phyloP scores from a whole-genome alignment of 768 basidiomycete genomes.

The Pleurotus tuber-regium region DNA sequence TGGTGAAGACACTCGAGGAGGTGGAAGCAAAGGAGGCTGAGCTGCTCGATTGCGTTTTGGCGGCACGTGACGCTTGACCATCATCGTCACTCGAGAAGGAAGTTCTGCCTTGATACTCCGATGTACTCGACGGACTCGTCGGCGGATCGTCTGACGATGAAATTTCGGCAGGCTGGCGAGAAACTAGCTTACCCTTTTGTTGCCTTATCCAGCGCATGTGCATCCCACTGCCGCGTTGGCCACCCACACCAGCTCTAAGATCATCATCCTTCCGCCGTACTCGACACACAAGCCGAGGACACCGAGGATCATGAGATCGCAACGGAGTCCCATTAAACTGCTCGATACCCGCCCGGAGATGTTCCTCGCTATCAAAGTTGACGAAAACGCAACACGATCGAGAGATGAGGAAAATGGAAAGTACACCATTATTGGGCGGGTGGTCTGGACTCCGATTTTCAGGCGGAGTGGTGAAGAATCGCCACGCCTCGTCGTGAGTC shows the following conservation, averaged over 20 bases:
- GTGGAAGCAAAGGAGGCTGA: conserved; percentile 78
- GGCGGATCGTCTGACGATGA: conserved; percentile 19
- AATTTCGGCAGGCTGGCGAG: conserved; percentile 18
- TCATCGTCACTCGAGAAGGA: conserved; percentile 45
- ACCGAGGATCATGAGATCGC: conserved; percentile 67
- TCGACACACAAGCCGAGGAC: conserved; percentile 80
- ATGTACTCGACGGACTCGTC: conserved; percentile 22
- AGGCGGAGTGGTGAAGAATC: conserved; percentile 61
- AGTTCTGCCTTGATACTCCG: conserved; percentile 25
- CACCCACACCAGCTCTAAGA: conserved; percentile 85
- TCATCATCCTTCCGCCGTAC: conserved; percentile 82
- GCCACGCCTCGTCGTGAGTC: conserved; percentile 81
- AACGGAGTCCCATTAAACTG: conserved; percentile 72
- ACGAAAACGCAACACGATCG: conserved; percentile 95
- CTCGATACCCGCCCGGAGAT: conserved; percentile 64
- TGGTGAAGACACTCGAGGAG: conserved; percentile 73
- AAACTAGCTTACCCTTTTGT: conserved; percentile 36
- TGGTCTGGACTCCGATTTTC: neutral
- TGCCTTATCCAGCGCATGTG: conserved; percentile 83
- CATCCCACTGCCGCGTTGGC: conserved; percentile 82
- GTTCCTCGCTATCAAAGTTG: conserved; percentile 69
- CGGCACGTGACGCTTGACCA: conserved; percentile 14
- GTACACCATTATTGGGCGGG: conserved; percentile 43
- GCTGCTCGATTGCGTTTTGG: conserved; percentile 45
- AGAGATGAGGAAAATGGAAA: conserved; percentile 90